Conservation (phyloP, 2,329 filamentous ascomycete genomes). For the Hawksworthiomyces lignivorus region DNA sequence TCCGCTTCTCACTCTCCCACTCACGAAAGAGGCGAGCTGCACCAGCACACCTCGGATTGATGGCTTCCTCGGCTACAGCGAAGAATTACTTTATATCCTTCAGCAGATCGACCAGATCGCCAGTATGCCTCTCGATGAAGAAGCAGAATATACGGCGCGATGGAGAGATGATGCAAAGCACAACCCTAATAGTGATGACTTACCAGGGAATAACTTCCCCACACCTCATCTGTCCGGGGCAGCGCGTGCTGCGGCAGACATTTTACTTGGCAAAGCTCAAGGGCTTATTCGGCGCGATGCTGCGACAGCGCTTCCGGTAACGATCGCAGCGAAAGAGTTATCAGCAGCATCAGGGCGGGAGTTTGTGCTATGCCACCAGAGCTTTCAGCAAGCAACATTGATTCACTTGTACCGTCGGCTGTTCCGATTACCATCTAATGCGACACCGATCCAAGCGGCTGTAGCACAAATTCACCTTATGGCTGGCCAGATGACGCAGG, state of each 20-base stretch:
- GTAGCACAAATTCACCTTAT: slow-evolving; percentile 3
- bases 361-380: slow-evolving; percentile 7
- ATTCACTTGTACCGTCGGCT: slow-evolving; percentile 13
- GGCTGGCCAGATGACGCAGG: slow-evolving; percentile 10
- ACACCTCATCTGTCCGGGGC: no score
- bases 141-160: no score
- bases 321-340: neutral
- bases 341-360: slow-evolving; percentile 1
- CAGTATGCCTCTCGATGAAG: neutral
- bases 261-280: no score
- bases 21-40: no score
- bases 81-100: slow-evolving; percentile 9
- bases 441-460: slow-evolving; percentile 7
- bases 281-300: no score
- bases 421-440: slow-evolving; percentile 7
- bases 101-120: slow-evolving; percentile 9
- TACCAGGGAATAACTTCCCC: no score
- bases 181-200: no score
- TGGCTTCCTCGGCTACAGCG: slow-evolving; percentile 11
- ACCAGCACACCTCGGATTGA: slow-evolving; percentile 6
- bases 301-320: no score
- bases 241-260: no score
- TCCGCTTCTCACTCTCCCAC: no score
- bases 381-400: slow-evolving; percentile 12
- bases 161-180: no score